A percentile compares a stretch with the other conserved stretches of the same genome.
Evolutionary conservation across 2,329 filamentous ascomycete genomes (phyloP).

Genomic region (Helminthosporium solani): DNA sequence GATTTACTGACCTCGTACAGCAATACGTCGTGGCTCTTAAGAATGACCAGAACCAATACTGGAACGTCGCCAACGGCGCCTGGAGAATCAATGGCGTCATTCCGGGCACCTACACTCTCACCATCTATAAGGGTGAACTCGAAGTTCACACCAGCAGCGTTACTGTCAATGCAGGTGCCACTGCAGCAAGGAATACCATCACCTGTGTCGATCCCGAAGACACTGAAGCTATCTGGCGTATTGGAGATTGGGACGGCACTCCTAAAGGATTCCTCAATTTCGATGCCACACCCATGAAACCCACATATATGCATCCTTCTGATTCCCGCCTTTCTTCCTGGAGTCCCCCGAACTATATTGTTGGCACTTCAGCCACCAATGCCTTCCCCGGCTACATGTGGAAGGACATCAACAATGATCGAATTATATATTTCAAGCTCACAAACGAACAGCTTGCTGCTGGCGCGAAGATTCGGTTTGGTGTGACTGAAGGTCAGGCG

Average conservation of each 20-base stretch:
- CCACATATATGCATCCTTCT: slow-evolving; percentile 47
- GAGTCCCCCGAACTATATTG: slow-evolving; percentile 21
- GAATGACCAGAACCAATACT: slow-evolving; percentile 42
- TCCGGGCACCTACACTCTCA: slow-evolving; percentile 64
- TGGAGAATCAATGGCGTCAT: slow-evolving; percentile 65
- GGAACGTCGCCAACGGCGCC: slow-evolving; percentile 35
- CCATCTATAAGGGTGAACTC: slow-evolving; percentile 55
- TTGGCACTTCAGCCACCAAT: slow-evolving; percentile 14
- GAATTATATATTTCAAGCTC: slow-evolving; percentile 45
- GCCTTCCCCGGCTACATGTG: slow-evolving; percentile 47
- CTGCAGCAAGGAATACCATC: slow-evolving; percentile 52
- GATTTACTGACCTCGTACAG: too few relatives aligned
- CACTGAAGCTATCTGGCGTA: slow-evolving; percentile 57
- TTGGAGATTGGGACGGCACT: slow-evolving; percentile 64
- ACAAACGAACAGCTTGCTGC: slow-evolving; percentile 21
- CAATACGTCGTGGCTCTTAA: slow-evolving; percentile 44
- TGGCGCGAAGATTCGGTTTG: slow-evolving; percentile 21
- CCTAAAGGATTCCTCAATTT: slow-evolving; percentile 58
- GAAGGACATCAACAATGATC: slow-evolving; percentile 46
- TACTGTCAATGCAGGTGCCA: slow-evolving; percentile 50
- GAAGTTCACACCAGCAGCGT: slow-evolving; percentile 37
- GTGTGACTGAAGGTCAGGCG: slow-evolving; percentile 21
- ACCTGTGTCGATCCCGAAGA: slow-evolving; percentile 50
- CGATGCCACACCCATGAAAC: slow-evolving; percentile 43
- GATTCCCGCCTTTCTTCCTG: slow-evolving; percentile 34